A percentile compares a stretch with the other conserved stretches of the same genome.
Conservation (phyloP, 1,139 yeast species). For the Hansenula anomala region DNA sequence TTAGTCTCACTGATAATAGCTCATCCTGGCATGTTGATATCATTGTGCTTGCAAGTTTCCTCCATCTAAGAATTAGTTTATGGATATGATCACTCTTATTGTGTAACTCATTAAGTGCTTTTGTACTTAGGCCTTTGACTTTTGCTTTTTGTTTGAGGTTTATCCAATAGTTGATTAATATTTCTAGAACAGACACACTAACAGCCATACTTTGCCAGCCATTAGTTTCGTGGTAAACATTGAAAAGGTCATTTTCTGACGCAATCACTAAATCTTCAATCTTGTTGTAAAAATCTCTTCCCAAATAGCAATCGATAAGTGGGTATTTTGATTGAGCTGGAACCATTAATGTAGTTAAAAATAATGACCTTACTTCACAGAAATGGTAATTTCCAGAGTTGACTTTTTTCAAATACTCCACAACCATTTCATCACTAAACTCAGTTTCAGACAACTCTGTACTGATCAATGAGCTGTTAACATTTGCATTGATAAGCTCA, state of each 20-base stretch:
- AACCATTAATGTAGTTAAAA: constrained; percentile 38
- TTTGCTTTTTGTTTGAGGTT: constrained; percentile 7
- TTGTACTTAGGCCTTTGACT: constrained; percentile 23
- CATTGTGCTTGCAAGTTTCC: constrained; percentile 6
- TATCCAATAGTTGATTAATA: constrained; percentile 44
- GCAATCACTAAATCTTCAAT: constrained; percentile 14
- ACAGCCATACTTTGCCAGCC: constrained; percentile 18
- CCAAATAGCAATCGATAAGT: constrained; percentile 23
- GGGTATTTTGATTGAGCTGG: constrained; percentile 20
- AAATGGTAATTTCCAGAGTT: constrained; percentile 3
- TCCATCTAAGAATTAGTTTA: constrained; percentile 27
- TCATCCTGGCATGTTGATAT: background rate
- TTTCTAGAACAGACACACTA: constrained; percentile 44
- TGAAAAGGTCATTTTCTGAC: constrained; percentile 6
- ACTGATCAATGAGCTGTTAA: constrained; percentile 23
- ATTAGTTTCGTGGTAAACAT: background rate
- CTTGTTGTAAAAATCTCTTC: constrained; percentile 5
- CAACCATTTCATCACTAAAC: constrained; percentile 24
- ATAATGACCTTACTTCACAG: constrained; percentile 37
- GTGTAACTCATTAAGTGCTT: constrained; percentile 28
- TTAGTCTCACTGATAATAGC: constrained; percentile 20
- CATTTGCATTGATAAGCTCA: background rate
- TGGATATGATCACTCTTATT: constrained; percentile 22
- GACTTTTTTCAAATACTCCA: constrained; percentile 4
- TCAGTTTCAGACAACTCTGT: constrained; percentile 18